These are phyloP conservation scores for Fraxinus baroniana DNA, from an alignment of 305 asterid species.

Conservation along the genomic window DNA sequence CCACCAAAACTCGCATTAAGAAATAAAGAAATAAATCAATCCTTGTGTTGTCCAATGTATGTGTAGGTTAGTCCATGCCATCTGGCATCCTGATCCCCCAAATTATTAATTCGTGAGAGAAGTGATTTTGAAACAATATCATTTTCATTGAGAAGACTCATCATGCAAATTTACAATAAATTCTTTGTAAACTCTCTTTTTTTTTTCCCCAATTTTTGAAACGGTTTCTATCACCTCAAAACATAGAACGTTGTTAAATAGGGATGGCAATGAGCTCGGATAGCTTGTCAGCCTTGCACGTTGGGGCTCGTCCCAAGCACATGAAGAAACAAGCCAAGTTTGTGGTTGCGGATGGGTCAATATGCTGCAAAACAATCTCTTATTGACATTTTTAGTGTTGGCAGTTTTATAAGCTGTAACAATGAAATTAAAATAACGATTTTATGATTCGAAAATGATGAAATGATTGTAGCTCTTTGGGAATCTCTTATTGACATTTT, in stretches of 20 bases:
- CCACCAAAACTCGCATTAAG: too few species aligned
- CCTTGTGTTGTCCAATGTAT: not conserved
- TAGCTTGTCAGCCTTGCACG: not conserved
- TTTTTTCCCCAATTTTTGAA: too few species aligned
- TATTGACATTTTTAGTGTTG: not conserved
- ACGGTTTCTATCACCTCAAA: not conserved
- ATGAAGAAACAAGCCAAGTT: not conserved
- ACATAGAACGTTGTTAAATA: not conserved
- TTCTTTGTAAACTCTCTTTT: too few species aligned
- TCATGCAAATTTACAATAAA: too few species aligned
- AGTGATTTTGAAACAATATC: not conserved
- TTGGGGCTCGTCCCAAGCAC: not conserved
- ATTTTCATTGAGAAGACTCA: too few species aligned
- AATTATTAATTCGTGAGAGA: not conserved
- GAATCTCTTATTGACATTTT: too few species aligned
- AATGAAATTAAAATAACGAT: too few species aligned
- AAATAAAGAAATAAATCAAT: not conserved
- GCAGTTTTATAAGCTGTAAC: not conserved
- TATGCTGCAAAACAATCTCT: not conserved
- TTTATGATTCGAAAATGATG: too few species aligned
- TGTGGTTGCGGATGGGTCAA: not conserved
- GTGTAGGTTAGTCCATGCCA: not conserved
- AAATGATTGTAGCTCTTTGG: too few species aligned
- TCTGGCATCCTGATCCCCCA: not conserved
- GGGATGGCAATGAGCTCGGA: not conserved